A percentile compares a stretch with the other conserved stretches of the same genome.
These are phyloP conservation scores for Aureobasidium subglaciale DNA, from an alignment of 2,329 filamentous ascomycete species.

Conservation along the genomic window DNA sequence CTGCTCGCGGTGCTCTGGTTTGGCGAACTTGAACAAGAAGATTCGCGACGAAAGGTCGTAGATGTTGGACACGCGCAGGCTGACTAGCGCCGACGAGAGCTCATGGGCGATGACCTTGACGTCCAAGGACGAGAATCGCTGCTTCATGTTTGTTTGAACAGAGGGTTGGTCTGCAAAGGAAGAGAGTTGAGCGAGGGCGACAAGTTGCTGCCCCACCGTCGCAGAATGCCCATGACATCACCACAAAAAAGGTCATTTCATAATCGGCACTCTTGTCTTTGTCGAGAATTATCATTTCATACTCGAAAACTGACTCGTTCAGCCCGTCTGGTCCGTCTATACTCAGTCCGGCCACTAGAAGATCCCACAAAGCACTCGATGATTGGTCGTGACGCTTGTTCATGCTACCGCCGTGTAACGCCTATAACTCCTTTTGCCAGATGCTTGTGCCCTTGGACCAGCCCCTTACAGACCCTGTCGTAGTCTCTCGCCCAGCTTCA, in stretches of 20 bases:
- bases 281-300: not conserved
- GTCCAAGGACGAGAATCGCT: constrained; percentile 71
- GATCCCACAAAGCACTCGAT: not conserved
- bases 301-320: not conserved
- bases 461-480: constrained; percentile 63
- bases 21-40: constrained; percentile 89
- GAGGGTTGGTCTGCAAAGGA: not conserved
- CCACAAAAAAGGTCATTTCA: constrained; percentile 4
- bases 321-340: constrained; percentile 1
- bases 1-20: constrained; percentile 81
- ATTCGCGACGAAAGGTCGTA: constrained; percentile 96
- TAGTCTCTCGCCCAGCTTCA: constrained; percentile 83
- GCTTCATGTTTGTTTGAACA: constrained; percentile 53
- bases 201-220: not conserved
- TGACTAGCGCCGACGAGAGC: constrained; percentile 68
- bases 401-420: constrained; percentile 4
- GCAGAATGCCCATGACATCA: constrained; percentile 5
- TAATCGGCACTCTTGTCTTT: not conserved
- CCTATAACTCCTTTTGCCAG: constrained; percentile 15
- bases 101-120: constrained; percentile 92
- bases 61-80: constrained; percentile 80
- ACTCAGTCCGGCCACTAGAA: not conserved
- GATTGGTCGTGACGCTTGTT: constrained; percentile 3
- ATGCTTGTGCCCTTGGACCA: not conserved
- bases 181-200: not conserved